These are phyloP conservation scores for Nigrospora sphaerica DNA, from an alignment of 2,329 filamentous ascomycete genomes.

Conservation along the genomic window DNA sequence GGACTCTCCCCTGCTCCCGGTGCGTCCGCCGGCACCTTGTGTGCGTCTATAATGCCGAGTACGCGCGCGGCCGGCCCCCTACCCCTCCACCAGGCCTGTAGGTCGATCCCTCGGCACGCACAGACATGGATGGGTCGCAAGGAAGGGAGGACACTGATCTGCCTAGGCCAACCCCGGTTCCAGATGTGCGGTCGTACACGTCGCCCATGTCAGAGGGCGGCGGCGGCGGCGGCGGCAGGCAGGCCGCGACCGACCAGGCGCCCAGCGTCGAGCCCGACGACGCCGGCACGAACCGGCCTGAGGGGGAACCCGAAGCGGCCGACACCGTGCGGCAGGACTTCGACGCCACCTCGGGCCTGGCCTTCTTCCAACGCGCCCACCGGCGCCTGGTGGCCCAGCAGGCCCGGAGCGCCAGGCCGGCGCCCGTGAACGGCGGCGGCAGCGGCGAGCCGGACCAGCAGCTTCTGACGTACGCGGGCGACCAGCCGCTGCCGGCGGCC, in stretches of 20 bases:
- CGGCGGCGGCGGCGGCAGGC: too few relatives aligned
- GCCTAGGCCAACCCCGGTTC: too few relatives aligned
- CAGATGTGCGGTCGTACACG: too few relatives aligned
- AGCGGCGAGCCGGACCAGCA: conserved; percentile 17
- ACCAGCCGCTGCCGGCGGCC: conserved; percentile 17
- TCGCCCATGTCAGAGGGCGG: too few relatives aligned
- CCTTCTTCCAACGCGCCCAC: conserved; percentile 44
- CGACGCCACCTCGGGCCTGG: conserved; percentile 47
- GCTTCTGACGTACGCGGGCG: conserved; percentile 17
- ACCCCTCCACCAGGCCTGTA: conserved; percentile 20
- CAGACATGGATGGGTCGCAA: not conserved
- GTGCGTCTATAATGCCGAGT: conserved; percentile 28
- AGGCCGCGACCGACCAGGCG: too few relatives aligned
- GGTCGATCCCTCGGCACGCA: not conserved
- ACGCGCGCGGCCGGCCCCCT: conserved; percentile 27
- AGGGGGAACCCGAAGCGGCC: conserved; percentile 19
- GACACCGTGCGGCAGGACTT: conserved; percentile 45
- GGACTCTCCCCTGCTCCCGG: conserved; percentile 25
- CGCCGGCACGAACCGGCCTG: not conserved
- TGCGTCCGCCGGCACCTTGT: conserved; percentile 18
- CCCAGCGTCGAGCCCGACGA: not conserved
- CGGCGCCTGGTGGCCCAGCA: not conserved
- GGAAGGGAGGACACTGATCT: too few relatives aligned
- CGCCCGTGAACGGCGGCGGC: not conserved
- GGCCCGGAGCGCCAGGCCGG: not conserved